phyloP scores from a whole-genome alignment of 2,329 filamentous ascomycete genomes.

The Phyllosticta citriasiana region DNA sequence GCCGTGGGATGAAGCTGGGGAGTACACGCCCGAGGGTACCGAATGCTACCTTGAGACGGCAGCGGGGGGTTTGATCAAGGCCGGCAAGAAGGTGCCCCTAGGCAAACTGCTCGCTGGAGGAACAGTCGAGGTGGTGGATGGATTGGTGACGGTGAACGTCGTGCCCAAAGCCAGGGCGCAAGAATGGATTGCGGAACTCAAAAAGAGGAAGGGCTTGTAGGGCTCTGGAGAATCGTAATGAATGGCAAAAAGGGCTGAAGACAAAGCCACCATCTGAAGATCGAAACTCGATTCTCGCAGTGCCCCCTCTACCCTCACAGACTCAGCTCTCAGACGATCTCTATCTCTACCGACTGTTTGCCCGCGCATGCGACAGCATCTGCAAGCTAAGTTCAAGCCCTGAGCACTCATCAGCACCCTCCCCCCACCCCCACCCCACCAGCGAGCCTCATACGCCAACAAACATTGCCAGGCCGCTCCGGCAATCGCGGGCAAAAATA shows the following conservation, averaged over 20 bases:
- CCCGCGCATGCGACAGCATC: too few relatives aligned
- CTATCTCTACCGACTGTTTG: too few relatives aligned
- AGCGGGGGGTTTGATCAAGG: constrained; percentile 72
- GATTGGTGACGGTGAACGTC: constrained; percentile 71
- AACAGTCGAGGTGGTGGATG: constrained; percentile 80
- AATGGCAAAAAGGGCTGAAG: neutral
- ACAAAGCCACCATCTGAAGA: neutral
- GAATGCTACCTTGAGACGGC: constrained; percentile 86
- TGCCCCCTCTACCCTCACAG: neutral
- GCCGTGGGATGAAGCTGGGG: constrained; percentile 67
- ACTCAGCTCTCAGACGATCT: too few relatives aligned
- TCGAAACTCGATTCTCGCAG: neutral
- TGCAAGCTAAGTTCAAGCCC: too few relatives aligned
- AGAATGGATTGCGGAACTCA: constrained; percentile 77
- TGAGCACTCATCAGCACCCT: too few relatives aligned
- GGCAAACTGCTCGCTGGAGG: constrained; percentile 64
- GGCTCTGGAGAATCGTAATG: neutral
- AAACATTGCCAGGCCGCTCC: too few relatives aligned
- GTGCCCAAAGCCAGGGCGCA: constrained; percentile 61
- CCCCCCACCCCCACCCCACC: too few relatives aligned
- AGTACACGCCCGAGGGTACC: constrained; percentile 50
- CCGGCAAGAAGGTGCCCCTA: constrained; percentile 73
- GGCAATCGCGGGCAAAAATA: too few relatives aligned
- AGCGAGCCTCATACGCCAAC: too few relatives aligned
- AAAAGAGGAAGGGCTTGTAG: constrained; percentile 50